phyloP scores from a whole-genome alignment of 805 yeast genomes.

The Wickerhamomyces canadensis region DNA sequence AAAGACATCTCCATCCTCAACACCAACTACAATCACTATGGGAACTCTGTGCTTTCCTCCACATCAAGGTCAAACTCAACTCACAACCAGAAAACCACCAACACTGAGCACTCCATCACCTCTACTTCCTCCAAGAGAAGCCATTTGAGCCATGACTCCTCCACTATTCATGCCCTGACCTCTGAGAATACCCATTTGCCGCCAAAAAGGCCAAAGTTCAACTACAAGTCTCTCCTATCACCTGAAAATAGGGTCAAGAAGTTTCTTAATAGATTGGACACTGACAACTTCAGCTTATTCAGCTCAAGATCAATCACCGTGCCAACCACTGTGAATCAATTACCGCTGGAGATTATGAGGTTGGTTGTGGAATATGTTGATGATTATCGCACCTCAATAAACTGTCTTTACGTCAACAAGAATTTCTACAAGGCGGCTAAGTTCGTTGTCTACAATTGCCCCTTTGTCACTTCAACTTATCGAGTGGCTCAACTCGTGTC shows the following conservation, averaged over 20 bases:
- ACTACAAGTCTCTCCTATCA: slow-evolving; percentile 15
- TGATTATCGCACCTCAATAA: slow-evolving; percentile 37
- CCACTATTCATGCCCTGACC: not conserved
- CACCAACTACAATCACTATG: slow-evolving; percentile 32
- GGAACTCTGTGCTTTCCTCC: slow-evolving; percentile 27
- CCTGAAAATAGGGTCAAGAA: slow-evolving; percentile 18
- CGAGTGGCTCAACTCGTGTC: slow-evolving; percentile 78
- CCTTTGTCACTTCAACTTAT: slow-evolving; percentile 63
- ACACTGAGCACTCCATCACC: not conserved
- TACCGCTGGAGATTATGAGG: slow-evolving; percentile 30
- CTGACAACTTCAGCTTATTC: slow-evolving; percentile 27
- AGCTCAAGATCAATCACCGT: slow-evolving; percentile 17
- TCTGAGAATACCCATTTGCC: not conserved
- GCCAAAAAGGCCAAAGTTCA: slow-evolving; percentile 16
- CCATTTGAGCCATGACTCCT: not conserved
- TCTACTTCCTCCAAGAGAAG: slow-evolving; percentile 2
- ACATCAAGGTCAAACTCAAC: not conserved
- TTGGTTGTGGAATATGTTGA: slow-evolving; percentile 23
- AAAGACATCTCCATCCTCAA: slow-evolving; percentile 28
- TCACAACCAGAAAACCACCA: not conserved
- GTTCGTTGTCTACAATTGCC: slow-evolving; percentile 46
- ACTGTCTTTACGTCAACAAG: slow-evolving; percentile 45
- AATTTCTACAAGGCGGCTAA: slow-evolving; percentile 47
- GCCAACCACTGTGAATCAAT: slow-evolving; percentile 20
- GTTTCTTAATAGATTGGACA: slow-evolving; percentile 26